These are phyloP conservation scores for Apiospora saccharicola DNA, from an alignment of 2,329 filamentous ascomycete genomes.

Conservation along the genomic window DNA sequence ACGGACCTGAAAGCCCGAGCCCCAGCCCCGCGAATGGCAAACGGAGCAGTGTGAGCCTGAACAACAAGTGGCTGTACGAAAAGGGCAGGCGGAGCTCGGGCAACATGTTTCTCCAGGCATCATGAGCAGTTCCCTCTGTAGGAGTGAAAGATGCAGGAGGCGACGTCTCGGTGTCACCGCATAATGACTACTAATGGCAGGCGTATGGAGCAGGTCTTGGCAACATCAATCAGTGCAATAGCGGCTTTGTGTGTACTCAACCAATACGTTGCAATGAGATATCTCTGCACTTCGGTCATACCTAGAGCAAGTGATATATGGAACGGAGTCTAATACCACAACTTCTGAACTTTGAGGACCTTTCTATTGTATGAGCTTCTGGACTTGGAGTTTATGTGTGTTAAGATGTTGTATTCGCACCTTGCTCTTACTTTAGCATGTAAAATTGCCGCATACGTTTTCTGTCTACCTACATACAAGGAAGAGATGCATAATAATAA, in stretches of 20 bases:
- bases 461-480: neutral
- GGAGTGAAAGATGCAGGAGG: neutral
- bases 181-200: conserved; percentile 23
- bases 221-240: neutral
- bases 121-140: conserved; percentile 4
- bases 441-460: neutral
- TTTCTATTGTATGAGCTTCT: neutral
- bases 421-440: no score
- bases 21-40: conserved; percentile 68
- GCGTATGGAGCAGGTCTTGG: conserved; percentile 4
- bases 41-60: conserved; percentile 78
- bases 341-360: neutral
- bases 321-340: neutral
- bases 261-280: neutral
- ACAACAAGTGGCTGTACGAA: conserved; percentile 96
- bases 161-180: neutral
- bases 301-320: neutral
- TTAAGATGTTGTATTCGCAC: no score
- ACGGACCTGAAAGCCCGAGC: conserved; percentile 72
- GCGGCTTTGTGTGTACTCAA: neutral
- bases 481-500: no score
- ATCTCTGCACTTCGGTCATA: neutral
- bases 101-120: conserved; percentile 47
- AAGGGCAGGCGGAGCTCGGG: conserved; percentile 69
- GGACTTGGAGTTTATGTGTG: neutral